Conservation (phyloP, 345 rosid species). For the Salix brachista region DNA sequence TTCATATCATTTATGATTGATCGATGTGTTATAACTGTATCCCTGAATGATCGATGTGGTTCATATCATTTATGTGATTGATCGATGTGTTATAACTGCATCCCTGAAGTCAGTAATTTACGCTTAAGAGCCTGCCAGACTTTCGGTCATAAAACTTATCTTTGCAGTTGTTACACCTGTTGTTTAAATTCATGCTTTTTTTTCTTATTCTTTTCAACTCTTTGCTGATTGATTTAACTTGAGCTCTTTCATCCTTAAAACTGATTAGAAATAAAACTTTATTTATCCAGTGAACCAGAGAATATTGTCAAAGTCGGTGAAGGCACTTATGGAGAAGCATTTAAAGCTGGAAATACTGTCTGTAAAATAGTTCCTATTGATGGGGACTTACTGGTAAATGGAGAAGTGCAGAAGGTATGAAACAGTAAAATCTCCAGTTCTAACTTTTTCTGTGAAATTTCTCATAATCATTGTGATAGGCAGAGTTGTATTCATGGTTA, state of each 20-base stretch:
- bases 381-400: constrained; percentile 81
- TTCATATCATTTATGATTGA: too few species aligned
- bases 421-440: background rate
- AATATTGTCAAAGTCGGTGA: constrained; percentile 81
- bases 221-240: background rate
- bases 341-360: constrained; percentile 66
- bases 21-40: too few species aligned
- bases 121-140: background rate
- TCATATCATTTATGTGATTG: background rate
- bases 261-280: constrained; percentile 21
- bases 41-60: too few species aligned
- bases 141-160: background rate
- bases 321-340: constrained; percentile 98
- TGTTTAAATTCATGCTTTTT: background rate
- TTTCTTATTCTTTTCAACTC: constrained; percentile 6
- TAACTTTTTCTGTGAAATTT: background rate
- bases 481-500: background rate
- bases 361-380: constrained; percentile 97
- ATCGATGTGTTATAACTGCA: background rate
- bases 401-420: constrained; percentile 87
- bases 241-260: constrained; percentile 2
- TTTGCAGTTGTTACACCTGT: background rate
- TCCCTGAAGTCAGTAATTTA: background rate
- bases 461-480: background rate
- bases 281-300: constrained; percentile 55